phyloP scores from a whole-genome alignment of 768 basidiomycete species.

The Boletus rubroflammeus region DNA sequence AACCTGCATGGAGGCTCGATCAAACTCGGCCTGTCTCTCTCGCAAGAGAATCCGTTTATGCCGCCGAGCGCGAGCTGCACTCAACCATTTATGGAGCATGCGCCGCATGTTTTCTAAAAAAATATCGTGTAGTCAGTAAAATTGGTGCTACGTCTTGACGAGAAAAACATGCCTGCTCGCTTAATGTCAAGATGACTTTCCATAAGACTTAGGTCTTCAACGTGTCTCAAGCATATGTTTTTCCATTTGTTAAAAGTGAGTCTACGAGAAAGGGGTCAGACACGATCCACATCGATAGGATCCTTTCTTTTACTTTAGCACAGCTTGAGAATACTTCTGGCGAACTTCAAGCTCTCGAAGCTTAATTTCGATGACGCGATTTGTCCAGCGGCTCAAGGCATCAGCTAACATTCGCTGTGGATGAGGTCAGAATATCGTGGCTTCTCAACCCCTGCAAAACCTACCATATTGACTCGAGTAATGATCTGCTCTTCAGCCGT shows the following conservation, averaged over 20 bases:
- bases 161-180: slow-evolving; percentile 55
- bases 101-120: slow-evolving; percentile 59
- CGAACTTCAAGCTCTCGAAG: slow-evolving; percentile 63
- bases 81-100: slow-evolving; percentile 68
- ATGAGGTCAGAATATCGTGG: background rate
- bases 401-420: slow-evolving; percentile 50
- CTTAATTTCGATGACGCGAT: slow-evolving; percentile 70
- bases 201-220: slow-evolving; percentile 73
- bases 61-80: slow-evolving; percentile 55
- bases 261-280: slow-evolving; percentile 34
- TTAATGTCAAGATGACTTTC: slow-evolving; percentile 81
- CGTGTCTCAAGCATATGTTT: slow-evolving; percentile 53
- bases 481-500: slow-evolving; percentile 43
- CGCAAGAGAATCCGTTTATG: slow-evolving; percentile 58
- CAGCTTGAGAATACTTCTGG: slow-evolving; percentile 41
- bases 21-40: slow-evolving; percentile 60
- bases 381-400: slow-evolving; percentile 60
- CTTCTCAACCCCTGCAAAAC: slow-evolving; percentile 6
- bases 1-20: slow-evolving; percentile 44
- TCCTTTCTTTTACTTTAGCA: slow-evolving; percentile 34
- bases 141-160: background rate
- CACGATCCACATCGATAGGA: slow-evolving; percentile 10
- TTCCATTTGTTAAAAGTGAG: slow-evolving; percentile 69
- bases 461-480: slow-evolving; percentile 40
- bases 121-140: slow-evolving; percentile 1